Evolutionary conservation across 352 stramenopile genomes (phyloP), one percentile per base, ranked within the genome.

Genomic region (Aphanomyces astaci): DNA sequence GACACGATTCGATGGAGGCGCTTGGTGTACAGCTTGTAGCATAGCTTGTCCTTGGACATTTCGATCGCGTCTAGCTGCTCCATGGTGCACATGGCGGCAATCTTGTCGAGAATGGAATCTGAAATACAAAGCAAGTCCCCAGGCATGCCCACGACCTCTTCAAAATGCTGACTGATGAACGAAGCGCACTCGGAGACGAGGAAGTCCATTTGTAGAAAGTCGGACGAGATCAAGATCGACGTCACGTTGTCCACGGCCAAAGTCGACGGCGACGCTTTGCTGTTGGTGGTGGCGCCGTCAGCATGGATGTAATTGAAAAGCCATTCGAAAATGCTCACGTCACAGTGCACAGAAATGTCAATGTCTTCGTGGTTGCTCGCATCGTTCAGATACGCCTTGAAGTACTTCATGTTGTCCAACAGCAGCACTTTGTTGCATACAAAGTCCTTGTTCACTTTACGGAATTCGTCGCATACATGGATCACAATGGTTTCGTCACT

Each of bases 331-430:
- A 96, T 90, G 69, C 95, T 78, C 22, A 96, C 83, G 74, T 97
- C 90, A 70, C 89, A 97, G 69, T 97, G 88, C 66, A 97, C 89
- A 9, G 84, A 94, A 63, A 97, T 96, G 75, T 97, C 88, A 70
- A 97, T 93, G 73, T 96, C 89, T 59, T 97, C 87, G 72, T 88
- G 74, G 54, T 86, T 80, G 71, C 87, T 89, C 48, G 78, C 75
- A 49, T 88, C 79, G 70, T 84, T 88, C 22, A 95, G 72, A 32
- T 90, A 95, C n/a, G 76, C 68, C 46, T 76, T 80, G 73, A 97
- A 97, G 78, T 97, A 97, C 66, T 89, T 87, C 89, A 97, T 97
- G 59, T 95, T 86, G 62, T 81, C 66, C 39, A 97, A 72, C 63
- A 97, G 74, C 64, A 96, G 52, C 48, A 81, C 77, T 57, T 87